These are phyloP conservation scores for Metschnikowia arizonensis DNA, from an alignment of 805 yeast species.

Conservation along the genomic window DNA sequence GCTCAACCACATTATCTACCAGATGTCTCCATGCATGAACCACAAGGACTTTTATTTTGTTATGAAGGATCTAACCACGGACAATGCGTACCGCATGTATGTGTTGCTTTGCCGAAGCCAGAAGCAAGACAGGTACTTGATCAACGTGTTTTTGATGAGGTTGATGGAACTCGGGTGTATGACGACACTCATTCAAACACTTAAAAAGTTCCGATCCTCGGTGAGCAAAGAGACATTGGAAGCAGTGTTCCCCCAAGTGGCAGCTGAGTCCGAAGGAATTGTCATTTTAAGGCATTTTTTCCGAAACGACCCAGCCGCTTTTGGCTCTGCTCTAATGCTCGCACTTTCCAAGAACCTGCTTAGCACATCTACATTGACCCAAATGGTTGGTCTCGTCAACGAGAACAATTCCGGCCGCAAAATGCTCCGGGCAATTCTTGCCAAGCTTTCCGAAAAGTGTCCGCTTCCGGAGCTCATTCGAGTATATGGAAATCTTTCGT, in stretches of 20 bases:
- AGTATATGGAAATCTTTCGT: not conserved
- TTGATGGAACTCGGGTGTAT: not conserved
- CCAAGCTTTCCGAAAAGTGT: not conserved
- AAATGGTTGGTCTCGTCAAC: not conserved
- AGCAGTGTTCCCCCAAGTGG: not conserved
- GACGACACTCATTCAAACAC: not conserved
- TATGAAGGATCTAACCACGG: not conserved
- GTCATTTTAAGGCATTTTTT: not conserved
- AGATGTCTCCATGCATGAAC: not conserved
- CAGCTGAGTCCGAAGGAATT: not conserved
- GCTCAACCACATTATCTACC: not conserved
- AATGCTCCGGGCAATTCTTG: not conserved
- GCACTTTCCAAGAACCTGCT: not conserved
- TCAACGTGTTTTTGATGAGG: not conserved
- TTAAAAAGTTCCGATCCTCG: not conserved
- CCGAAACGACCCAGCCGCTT: not conserved
- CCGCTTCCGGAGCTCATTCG: not conserved
- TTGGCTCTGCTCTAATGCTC: not conserved
- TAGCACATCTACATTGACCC: not conserved
- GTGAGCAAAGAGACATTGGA: not conserved
- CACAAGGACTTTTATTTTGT: not conserved
- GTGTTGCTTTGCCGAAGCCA: not conserved
- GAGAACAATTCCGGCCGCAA: not conserved
- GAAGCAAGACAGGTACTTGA: constrained; percentile 1
- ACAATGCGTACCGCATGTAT: not conserved